phyloP scores from a whole-genome alignment of 2,329 filamentous ascomycete genomes.

The Cryphonectria nitschkei region DNA sequence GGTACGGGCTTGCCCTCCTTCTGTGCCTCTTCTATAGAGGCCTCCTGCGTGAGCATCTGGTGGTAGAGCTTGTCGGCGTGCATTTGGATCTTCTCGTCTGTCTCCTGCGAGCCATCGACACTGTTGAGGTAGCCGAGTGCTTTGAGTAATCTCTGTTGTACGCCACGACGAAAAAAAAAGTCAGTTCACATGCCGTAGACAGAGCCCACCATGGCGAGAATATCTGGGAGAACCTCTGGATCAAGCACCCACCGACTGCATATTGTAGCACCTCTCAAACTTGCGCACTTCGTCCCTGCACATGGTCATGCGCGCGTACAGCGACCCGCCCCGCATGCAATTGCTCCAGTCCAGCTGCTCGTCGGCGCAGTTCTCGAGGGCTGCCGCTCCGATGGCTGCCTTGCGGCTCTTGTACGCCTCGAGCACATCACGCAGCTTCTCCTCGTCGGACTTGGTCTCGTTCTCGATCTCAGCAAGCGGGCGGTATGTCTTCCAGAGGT shows the following conservation, averaged over 20 bases:
- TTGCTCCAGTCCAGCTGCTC: slow-evolving; percentile 82
- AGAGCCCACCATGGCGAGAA: neutral
- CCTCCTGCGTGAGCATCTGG: slow-evolving; percentile 82
- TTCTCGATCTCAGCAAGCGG: slow-evolving; percentile 72
- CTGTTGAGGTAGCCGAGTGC: slow-evolving; percentile 83
- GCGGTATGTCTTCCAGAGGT: slow-evolving; percentile 91
- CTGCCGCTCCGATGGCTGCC: slow-evolving; percentile 75
- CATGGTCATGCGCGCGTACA: slow-evolving; percentile 73
- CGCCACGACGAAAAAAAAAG: neutral
- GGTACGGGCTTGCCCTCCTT: slow-evolving; percentile 62
- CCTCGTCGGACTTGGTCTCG: slow-evolving; percentile 73
- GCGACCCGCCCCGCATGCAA: slow-evolving; percentile 77
- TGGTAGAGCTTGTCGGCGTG: slow-evolving; percentile 91
- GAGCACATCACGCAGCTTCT: slow-evolving; percentile 78
- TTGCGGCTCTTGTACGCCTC: slow-evolving; percentile 84
- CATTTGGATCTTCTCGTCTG: slow-evolving; percentile 92
- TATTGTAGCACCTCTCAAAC: slow-evolving; percentile 86
- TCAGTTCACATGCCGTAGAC: neutral
- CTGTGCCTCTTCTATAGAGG: slow-evolving; percentile 70
- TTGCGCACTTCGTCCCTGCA: slow-evolving; percentile 76
- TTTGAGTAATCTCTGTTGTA: slow-evolving; percentile 76
- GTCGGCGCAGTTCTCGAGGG: slow-evolving; percentile 89
- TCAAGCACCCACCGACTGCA: slow-evolving; percentile 68
- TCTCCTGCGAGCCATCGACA: slow-evolving; percentile 63
- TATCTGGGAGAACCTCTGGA: neutral